Conservation (phyloP, 495 filamentous ascomycete genomes). For the Penicillium malachiteum region DNA sequence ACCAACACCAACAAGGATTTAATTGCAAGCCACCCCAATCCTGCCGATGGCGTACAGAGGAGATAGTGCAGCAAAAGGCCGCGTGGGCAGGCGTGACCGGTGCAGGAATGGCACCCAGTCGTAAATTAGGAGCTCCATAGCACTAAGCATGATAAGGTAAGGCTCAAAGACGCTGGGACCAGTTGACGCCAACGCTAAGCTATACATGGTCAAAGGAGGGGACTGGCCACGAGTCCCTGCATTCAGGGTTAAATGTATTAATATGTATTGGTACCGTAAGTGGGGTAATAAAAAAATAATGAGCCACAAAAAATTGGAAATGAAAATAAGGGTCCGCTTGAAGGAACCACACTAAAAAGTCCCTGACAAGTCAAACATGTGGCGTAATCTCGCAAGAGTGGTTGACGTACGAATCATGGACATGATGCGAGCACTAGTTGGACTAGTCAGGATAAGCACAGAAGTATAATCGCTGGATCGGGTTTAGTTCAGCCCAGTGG, state of each 20-base stretch:
- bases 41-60: conserved; percentile 2
- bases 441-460: conserved; percentile 10
- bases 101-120: not conserved
- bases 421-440: conserved; percentile 8
- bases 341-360: conserved; percentile 6
- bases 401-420: conserved; percentile 20
- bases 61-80: conserved; percentile 13
- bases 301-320: not conserved
- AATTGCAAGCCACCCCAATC: conserved; percentile 13
- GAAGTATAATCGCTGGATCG: conserved; percentile 17
- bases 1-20: not conserved
- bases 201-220: conserved; percentile 8
- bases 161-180: not conserved
- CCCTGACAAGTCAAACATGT: conserved; percentile 24
- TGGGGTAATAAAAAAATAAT: not conserved
- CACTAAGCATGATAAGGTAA: conserved; percentile 17
- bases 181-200: conserved; percentile 10
- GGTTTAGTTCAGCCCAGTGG: conserved; percentile 9
- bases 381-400: conserved; percentile 19
- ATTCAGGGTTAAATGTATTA: conserved; percentile 7
- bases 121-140: conserved; percentile 12
- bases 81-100: conserved; percentile 16
- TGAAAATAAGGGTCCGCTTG: conserved; percentile 10
- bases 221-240: conserved; percentile 29
- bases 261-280: not conserved